Base-by-base conservation (phyloP, 176 grass and related monocot species). In the Olyra latifolia region DNA sequence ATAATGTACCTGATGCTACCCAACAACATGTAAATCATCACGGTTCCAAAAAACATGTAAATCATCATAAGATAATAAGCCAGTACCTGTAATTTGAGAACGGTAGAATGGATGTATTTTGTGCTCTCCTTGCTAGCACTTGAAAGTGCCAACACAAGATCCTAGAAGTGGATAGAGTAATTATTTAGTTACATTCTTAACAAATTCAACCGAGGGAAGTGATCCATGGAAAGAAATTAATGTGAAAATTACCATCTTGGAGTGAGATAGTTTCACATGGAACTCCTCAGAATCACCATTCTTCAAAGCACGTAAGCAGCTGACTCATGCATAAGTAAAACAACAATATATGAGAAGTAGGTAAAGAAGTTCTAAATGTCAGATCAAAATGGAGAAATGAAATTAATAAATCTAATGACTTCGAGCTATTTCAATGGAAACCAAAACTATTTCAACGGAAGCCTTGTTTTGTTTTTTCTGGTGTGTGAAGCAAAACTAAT, bases 51-150 rank as follows among this genome's bases (percentile, higher is more conserved):
- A 4, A 35, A 35, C 68, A 87, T 32, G 64, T 42, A 71, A 14
- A 40, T 61, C 15, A 65, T 13, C 27, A 55, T 71, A 80, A 67
- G 22, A 58, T 85, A 67, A 80, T 23, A 77, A 76, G 23, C 41
- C 45, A 72, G 55, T 83, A 94, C 94, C 85, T 97, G 94, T 81
- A 97, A 79, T 83, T 91, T 91, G 43, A 93, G 69, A 79, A 97
- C 87, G 60, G 87, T 84, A 69, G 91, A 92, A 84, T 97, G 91
- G 48, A 97, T 97, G 80, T 87, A 90, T 88, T 90, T 91, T 22
- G 89, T 97, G 87, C 91, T 90, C 76, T 97, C 94, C 84, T 91
- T 94, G 85, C 94, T 97, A 86, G 94, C 80, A 88, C 88, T 92
- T 79, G 94, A 87, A 47, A 92, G 87, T 79, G 79, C 88, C 72